These are phyloP conservation scores for Beta macrorhiza DNA, from an alignment of 179 eudicot species.

Conservation along the genomic window DNA sequence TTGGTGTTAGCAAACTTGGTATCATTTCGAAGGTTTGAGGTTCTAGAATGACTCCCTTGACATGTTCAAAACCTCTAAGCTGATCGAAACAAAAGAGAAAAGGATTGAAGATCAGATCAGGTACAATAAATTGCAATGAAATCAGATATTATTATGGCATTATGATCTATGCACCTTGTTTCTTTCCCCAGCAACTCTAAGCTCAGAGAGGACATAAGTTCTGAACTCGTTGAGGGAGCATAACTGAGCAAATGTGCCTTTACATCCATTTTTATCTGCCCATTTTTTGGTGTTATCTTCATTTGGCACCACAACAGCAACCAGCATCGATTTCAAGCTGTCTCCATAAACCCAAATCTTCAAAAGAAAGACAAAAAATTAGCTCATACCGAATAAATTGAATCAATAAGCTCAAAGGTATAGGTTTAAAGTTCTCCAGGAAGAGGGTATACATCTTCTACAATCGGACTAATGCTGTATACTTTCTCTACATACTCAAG, in stretches of 20 bases:
- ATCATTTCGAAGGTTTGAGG: conserved; percentile 58
- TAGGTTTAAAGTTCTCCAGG: not conserved
- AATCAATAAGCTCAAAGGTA: not conserved
- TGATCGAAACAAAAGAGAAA: conserved; percentile 24
- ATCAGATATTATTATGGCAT: not conserved
- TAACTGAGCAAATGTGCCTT: conserved; percentile 45
- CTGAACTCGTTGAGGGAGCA: conserved; percentile 48
- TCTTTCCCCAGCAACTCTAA: conserved; percentile 69
- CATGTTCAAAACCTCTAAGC: conserved; percentile 80
- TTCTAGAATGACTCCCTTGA: conserved; percentile 76
- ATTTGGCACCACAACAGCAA: conserved; percentile 81
- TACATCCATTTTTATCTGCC: conserved; percentile 59
- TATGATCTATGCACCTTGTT: conserved; percentile 55
- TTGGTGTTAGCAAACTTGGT: conserved; percentile 70
- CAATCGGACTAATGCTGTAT: conserved; percentile 60
- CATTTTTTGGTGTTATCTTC: conserved; percentile 69
- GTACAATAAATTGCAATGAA: not conserved
- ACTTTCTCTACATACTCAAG: conserved; percentile 85
- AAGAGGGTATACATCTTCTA: conserved; percentile 71
- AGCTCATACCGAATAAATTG: not conserved
- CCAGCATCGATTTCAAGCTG: conserved; percentile 78
- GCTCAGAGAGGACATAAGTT: conserved; percentile 53
- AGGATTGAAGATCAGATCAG: not conserved
- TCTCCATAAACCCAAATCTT: conserved; percentile 97
- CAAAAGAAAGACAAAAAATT: not conserved